Evolutionary conservation across 1,284 basidiomycete genomes (phyloP).

Genomic region (Marasmius oreades): DNA sequence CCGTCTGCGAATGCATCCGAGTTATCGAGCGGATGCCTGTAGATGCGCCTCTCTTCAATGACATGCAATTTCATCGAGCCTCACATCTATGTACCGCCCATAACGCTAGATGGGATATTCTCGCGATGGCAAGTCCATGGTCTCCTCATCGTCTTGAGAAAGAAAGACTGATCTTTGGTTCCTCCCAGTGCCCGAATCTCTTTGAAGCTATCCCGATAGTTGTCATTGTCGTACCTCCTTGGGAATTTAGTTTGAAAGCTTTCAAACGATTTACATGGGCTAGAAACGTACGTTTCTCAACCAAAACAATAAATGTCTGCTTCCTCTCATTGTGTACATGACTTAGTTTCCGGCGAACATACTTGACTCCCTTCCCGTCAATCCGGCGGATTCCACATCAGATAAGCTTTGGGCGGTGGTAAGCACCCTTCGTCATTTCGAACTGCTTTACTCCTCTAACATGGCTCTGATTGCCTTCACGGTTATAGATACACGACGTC

Average conservation of each 20-base stretch:
- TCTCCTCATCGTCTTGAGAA: neutral
- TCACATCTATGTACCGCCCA: conserved; percentile 20
- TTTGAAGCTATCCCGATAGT: conserved; percentile 15
- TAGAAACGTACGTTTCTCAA: conserved; percentile 11
- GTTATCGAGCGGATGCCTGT: conserved; percentile 10
- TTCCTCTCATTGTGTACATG: neutral
- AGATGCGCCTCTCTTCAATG: conserved; percentile 10
- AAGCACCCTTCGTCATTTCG: conserved; percentile 3
- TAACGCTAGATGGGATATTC: conserved; percentile 24
- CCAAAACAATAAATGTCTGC: neutral
- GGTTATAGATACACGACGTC: conserved; percentile 20
- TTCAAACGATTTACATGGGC: conserved; percentile 15
- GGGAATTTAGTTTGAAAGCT: conserved; percentile 20
- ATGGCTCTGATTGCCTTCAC: neutral
- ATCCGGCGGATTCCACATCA: conserved; percentile 9
- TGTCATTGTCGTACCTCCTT: conserved; percentile 22
- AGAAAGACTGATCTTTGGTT: neutral
- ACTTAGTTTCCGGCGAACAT: conserved; percentile 12
- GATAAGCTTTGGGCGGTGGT: conserved; percentile 25
- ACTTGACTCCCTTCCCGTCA: conserved; percentile 16
- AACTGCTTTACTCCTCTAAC: neutral
- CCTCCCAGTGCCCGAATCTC: conserved; percentile 11
- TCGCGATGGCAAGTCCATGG: conserved; percentile 17
- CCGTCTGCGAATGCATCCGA: conserved; percentile 19
- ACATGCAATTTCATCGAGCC: conserved; percentile 15